These are phyloP conservation scores for Rhizopus arrhizus DNA, from an alignment of 371 early-diverging fungal species.

Conservation along the genomic window DNA sequence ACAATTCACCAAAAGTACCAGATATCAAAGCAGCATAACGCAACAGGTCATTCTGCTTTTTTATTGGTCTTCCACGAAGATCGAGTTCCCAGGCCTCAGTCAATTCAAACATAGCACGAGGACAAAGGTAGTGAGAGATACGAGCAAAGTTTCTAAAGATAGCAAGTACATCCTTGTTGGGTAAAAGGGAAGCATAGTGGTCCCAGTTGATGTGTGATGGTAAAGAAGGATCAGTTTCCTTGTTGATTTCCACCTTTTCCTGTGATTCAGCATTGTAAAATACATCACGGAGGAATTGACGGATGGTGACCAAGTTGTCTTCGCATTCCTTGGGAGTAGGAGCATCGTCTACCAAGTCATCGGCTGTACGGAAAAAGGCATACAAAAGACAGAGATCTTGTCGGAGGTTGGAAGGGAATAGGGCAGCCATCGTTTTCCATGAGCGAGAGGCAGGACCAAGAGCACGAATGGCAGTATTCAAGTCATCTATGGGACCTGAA, in stretches of 20 bases:
- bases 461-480: conserved; percentile 30
- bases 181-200: conserved; percentile 23
- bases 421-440: conserved; percentile 54
- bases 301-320: conserved; percentile 33
- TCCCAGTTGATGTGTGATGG: conserved; percentile 37
- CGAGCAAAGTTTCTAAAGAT: conserved; percentile 41
- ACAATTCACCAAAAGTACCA: conserved; percentile 57
- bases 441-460: conserved; percentile 49
- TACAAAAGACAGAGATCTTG: conserved; percentile 56
- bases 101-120: conserved; percentile 47
- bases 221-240: conserved; percentile 19
- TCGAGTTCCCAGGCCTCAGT: conserved; percentile 57
- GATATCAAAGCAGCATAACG: conserved; percentile 54
- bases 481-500: conserved; percentile 32
- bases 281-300: conserved; percentile 28
- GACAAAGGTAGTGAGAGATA: conserved; percentile 45
- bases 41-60: conserved; percentile 44
- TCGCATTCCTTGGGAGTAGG: conserved; percentile 27
- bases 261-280: conserved; percentile 8
- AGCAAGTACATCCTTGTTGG: conserved; percentile 29
- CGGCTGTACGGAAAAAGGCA: conserved; percentile 59
- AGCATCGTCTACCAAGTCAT: conserved; percentile 59
- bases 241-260: neutral
- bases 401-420: conserved; percentile 52
- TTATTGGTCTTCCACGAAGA: conserved; percentile 35